Percentiles rank a stretch among this genome's conserved stretches.
Conservation (phyloP, 371 early-diverging fungal genomes). For the Mucor racemosus region DNA sequence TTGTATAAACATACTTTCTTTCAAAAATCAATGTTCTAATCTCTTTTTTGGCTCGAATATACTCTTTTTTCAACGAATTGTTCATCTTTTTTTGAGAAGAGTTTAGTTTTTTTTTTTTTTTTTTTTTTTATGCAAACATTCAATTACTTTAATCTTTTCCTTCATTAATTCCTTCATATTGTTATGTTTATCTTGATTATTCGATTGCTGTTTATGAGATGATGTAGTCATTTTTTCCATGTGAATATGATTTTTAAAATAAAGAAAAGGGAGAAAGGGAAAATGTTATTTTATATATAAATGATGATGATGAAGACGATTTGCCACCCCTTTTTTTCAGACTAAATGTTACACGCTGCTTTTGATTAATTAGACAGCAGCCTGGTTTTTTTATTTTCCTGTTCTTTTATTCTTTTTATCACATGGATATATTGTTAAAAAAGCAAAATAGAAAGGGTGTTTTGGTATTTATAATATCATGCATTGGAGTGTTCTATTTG, state of each 20-base stretch:
- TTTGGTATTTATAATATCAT: neutral
- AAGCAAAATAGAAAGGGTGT: neutral
- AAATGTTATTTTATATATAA: neutral
- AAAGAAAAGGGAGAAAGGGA: slow-evolving; percentile 1
- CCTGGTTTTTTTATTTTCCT: neutral
- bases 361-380: neutral
- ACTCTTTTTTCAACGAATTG: slow-evolving; percentile 46
- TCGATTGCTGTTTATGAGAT: neutral
- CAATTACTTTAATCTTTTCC: slow-evolving; percentile 32
- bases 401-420: neutral
- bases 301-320: neutral
- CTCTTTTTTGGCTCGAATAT: slow-evolving; percentile 25
- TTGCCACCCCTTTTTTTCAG: neutral
- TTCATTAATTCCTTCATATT: slow-evolving; percentile 59
- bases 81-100: slow-evolving; percentile 42
- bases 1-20: slow-evolving; percentile 28
- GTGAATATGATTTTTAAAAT: slow-evolving; percentile 15
- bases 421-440: neutral
- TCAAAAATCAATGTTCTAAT: slow-evolving; percentile 26
- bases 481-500: neutral
- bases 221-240: neutral
- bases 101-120: neutral
- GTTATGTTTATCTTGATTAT: slow-evolving; percentile 52
- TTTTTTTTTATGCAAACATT: neutral
- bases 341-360: neutral